Base-by-base conservation (phyloP, 345 rosid genomes). In the Trapa incisa region DNA sequence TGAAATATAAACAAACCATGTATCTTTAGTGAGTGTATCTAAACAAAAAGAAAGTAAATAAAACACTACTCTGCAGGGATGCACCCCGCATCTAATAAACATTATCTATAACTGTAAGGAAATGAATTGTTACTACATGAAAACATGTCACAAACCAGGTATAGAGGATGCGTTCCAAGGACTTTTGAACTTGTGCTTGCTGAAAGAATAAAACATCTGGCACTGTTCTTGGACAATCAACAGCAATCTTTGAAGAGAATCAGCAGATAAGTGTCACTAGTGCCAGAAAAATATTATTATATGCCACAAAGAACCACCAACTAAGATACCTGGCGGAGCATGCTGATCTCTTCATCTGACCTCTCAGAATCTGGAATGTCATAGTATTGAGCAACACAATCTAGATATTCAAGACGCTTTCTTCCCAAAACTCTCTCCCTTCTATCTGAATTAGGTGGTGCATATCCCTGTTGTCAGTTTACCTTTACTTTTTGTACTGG, bases 371-470 rank as follows among this genome's bases (percentile, higher is more conserved):
- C 97, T 29, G 93, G 90, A 74, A 94, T 86, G 75, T 94, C 96
- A 78, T 94, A 91, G 80, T 89, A 91, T 42, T 94, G 97, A 75
- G 89, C 81, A 71, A 91, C 97, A 78, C 89, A 89, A 63, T 94
- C 99, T 71, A 91, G 89, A 83, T 91, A 94, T 77, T 94, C 99
- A 29, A 82, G 77, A 48, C 96, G 91, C 77, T 94, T 94, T 75
- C 95, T 91, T 78, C 85, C 85, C 67, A 91, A 73, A 77, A 86
- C 89, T 72, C 85, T 89, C 80, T 91, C 96, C 89, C 97, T 85
- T 87, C 96, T 87, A 87, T 94, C 99, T 89, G 97, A 91, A 85
- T 94, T 94, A 86, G 99, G 84, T 78, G 99, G 93, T 94, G 96
- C 97, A 87, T 89, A 91, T 89, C 97, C 99, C 96, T 94, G 97